Evolutionary conservation across 176 grass and related monocot species (phyloP), one percentile per base, ranked within the genome.

Genomic region (Panicum miliaceum): DNA sequence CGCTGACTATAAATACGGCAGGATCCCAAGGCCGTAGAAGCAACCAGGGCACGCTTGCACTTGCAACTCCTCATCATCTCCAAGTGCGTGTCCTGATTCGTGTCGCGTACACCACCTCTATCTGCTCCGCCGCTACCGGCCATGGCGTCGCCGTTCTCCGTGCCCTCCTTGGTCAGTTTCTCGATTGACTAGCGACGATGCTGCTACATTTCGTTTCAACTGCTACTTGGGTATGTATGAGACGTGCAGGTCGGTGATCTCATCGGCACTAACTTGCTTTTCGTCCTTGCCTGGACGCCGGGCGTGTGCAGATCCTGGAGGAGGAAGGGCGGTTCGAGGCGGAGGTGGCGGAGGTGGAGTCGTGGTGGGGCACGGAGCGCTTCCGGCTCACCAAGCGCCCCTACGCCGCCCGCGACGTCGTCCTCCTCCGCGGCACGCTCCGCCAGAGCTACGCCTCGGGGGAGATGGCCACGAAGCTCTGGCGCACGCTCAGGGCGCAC

Each of bases 261-360:
- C 25, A 29, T 25, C 0, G 0, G n/a, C n/a, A n/a, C n/a, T 41
- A 23, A 42, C 37, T 73, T 41, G 14, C 3, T 29, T 3, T 20
- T 57, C 50, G 7, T 63, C 63, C 3, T 82, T 32, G 43, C 19
- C 6, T 76, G 71, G 10, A 25, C 29, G 15, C 22, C 40, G 48
- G 3, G 3, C 15, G 4, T 5, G 0, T 66, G 40, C 81, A 95
- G 92, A 94, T 98, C 58, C 88, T 95, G 92, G 95, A 94, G 92
- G 95, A 98, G 84, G 95, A 98, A 90, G 85, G 84, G 14, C 83
- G 89, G 87, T 98, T 98, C 81, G 92, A 98, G 70, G 86, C 92
- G 0, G 95, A 98, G 79, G 95, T 94, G 2, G 84, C 95, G 0
- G 92, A 91, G 79, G 79, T 98, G 79, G 90, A 92, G 57, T 85